Evolutionary conservation across 2,329 filamentous ascomycete species (phyloP).

Genomic region (Chaetothyriales sp.): DNA sequence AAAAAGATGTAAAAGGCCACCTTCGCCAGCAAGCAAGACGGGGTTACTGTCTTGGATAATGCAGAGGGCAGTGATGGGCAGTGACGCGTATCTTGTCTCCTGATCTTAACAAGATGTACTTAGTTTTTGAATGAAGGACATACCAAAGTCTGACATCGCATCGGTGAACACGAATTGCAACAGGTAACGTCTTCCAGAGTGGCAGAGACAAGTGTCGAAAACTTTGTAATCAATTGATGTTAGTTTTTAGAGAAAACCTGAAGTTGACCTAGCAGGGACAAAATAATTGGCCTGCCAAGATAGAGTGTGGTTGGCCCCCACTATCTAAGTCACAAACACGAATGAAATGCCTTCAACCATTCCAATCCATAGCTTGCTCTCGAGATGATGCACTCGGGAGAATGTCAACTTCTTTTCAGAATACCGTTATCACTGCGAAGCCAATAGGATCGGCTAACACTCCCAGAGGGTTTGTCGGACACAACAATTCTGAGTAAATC

Average conservation of each 20-base stretch:
- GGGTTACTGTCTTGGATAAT: conserved; percentile 19
- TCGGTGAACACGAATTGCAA: background rate
- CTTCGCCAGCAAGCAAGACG: conserved; percentile 28
- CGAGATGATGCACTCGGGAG: too few species aligned
- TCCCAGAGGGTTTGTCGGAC: too few species aligned
- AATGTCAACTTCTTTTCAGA: too few species aligned
- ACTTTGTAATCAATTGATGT: background rate
- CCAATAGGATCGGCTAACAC: too few species aligned
- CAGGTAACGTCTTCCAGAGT: background rate
- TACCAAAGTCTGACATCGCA: background rate
- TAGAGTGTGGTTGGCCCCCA: too few species aligned
- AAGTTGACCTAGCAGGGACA: background rate
- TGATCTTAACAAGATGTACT: background rate
- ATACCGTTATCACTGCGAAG: too few species aligned
- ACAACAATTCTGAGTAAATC: too few species aligned
- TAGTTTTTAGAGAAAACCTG: background rate
- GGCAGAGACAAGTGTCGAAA: background rate
- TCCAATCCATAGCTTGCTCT: too few species aligned
- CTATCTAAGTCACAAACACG: too few species aligned
- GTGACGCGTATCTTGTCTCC: conserved; percentile 17
- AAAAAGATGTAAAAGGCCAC: conserved; percentile 23
- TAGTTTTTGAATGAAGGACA: background rate
- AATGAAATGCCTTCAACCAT: too few species aligned
- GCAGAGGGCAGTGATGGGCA: conserved; percentile 31
- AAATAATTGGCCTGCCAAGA: too few species aligned